A percentile compares a stretch with the other conserved stretches of the same genome.
phyloP scores from a whole-genome alignment of 495 filamentous ascomycete species.

The Tuber magnatum region DNA sequence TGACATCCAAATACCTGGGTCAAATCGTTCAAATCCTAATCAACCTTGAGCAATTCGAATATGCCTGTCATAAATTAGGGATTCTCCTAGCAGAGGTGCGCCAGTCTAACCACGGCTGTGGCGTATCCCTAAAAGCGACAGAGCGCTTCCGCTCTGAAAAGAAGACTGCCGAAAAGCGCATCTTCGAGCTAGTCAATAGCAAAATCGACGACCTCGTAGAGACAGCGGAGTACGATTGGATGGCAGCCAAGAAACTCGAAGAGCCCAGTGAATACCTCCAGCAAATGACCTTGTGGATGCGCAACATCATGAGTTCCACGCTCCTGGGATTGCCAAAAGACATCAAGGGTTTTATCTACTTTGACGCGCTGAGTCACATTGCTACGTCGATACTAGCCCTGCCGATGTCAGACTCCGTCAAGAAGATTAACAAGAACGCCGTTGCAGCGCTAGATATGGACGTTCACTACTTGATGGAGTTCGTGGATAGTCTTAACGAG shows the following conservation, averaged over 20 bases:
- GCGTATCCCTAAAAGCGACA: constrained; percentile 67
- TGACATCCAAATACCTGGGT: constrained; percentile 85
- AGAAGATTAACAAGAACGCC: constrained; percentile 77
- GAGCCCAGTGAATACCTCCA: constrained; percentile 89
- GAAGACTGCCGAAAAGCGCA: constrained; percentile 92
- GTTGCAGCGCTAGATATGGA: constrained; percentile 73
- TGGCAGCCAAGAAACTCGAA: constrained; percentile 53
- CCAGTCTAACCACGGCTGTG: constrained; percentile 64
- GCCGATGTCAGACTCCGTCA: constrained; percentile 70
- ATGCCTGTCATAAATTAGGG: constrained; percentile 80
- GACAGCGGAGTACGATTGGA: constrained; percentile 96
- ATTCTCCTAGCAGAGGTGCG: constrained; percentile 71
- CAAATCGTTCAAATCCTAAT: constrained; percentile 98
- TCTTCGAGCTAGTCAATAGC: constrained; percentile 96
- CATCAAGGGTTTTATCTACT: constrained; percentile 96
- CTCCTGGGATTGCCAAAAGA: constrained; percentile 82
- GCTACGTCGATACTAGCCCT: constrained; percentile 79
- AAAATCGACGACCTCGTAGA: constrained; percentile 98
- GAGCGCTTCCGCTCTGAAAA: constrained; percentile 80
- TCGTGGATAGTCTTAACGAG: constrained; percentile 73
- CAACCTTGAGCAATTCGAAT: constrained; percentile 94
- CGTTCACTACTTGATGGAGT: constrained; percentile 70
- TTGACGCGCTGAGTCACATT: constrained; percentile 87
- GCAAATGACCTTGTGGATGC: constrained; percentile 84
- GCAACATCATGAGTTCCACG: constrained; percentile 92